These are phyloP conservation scores for Plectosphaerella cucumerina DNA, from an alignment of 2,329 filamentous ascomycete genomes.

Conservation along the genomic window DNA sequence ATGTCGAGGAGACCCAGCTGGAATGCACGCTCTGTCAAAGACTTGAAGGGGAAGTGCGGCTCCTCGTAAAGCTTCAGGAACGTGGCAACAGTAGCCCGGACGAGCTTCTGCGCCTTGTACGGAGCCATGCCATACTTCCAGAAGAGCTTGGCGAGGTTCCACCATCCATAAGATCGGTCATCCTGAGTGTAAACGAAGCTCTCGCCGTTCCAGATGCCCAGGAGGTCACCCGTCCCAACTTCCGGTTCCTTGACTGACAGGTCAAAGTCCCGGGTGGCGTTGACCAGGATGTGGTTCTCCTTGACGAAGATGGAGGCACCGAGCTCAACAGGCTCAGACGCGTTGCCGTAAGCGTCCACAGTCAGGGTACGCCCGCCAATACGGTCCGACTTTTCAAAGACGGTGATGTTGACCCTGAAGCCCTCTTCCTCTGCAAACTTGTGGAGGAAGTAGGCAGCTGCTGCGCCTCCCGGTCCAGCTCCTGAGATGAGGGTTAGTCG, in stretches of 20 bases:
- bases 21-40: slow-evolving; percentile 63
- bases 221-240: slow-evolving; percentile 44
- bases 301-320: slow-evolving; percentile 90
- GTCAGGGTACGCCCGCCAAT: slow-evolving; percentile 87
- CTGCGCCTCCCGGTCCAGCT: slow-evolving; percentile 84
- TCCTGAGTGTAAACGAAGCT: slow-evolving; percentile 66
- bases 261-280: slow-evolving; percentile 67
- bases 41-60: slow-evolving; percentile 80
- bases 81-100: slow-evolving; percentile 64
- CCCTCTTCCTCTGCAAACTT: slow-evolving; percentile 62
- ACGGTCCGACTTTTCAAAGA: slow-evolving; percentile 76
- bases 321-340: slow-evolving; percentile 69
- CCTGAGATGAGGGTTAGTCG: slow-evolving; percentile 44
- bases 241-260: slow-evolving; percentile 51
- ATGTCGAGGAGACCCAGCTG: slow-evolving; percentile 63
- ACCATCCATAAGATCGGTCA: slow-evolving; percentile 63
- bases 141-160: slow-evolving; percentile 72
- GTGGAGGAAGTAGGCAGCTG: slow-evolving; percentile 76
- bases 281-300: slow-evolving; percentile 76
- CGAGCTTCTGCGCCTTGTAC: slow-evolving; percentile 66
- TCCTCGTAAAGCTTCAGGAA: slow-evolving; percentile 79
- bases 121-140: slow-evolving; percentile 85
- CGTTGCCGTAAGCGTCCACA: slow-evolving; percentile 69
- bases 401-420: slow-evolving; percentile 69
- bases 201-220: slow-evolving; percentile 83